Evolutionary conservation across 148 eudicot species (phyloP), one percentile per base, ranked within the genome.

Genomic region (Persicaria tinctoria): DNA sequence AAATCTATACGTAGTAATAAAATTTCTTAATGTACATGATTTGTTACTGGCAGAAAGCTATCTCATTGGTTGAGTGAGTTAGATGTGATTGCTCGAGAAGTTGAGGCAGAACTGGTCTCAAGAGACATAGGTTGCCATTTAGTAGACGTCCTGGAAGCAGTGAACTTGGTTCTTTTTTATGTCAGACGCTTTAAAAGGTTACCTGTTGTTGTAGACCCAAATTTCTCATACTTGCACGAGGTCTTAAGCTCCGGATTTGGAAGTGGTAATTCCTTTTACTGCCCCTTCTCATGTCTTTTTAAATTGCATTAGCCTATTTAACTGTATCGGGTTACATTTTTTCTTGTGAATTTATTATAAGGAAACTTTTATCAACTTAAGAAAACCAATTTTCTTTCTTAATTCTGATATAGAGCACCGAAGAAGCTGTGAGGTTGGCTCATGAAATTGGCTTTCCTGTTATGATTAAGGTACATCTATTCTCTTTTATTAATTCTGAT

Each of bases 81-180:
- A 78, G 92, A 93, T 79, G 73, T 75, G 72, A 89, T 93, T 82
- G 88, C 92, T 11, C 83, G 85, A 80, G 98, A 93, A 84, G 94
- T 91, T 46, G 85, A 88, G 79, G 97, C 89, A 27, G 97, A 93
- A 82, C 81, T 93, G 68, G 87, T 87, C 72, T 74, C 92, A 51
- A 85, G 98, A 80, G 98, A 93, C 60, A 91, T 93, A 81, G 98
- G 98, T 74, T 93, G 98, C 75, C 86, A 93, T 82, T 74, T 93
- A 82, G 85, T 79, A 74, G 94, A 89, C 87, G 93, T 93, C 79
- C 76, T 93, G 79, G 98, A 93, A 81, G 98, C 97, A 1, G 98
- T 93, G 76, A 93, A 93, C 79, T 82, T 84, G 69, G 96, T 93
- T 79, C 87, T 93, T 77, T 93, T 93, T 75, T 76, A 89, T 79